Evolutionary conservation across 495 filamentous ascomycete species (phyloP), one percentile per base, ranked within the genome.

Genomic region (Hyaloscypha bicolor): DNA sequence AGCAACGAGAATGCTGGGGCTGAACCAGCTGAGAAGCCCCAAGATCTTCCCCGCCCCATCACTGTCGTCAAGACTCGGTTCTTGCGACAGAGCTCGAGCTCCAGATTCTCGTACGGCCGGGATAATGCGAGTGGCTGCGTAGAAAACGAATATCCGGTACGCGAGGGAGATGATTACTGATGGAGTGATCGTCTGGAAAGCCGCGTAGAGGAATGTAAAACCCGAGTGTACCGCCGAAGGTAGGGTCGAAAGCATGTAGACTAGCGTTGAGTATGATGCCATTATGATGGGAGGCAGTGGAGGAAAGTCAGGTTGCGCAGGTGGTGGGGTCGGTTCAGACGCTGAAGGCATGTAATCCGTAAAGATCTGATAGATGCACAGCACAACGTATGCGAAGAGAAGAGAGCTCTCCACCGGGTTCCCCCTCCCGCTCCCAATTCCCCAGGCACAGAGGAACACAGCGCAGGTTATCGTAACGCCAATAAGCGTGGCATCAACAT

Each of bases 361-460:
- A 79, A 99, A 99, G 73, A 97, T 97, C 77, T 99, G 95, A 77
- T 99, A 99, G 75, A 97, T 90, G 82, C 93, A 97, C 67, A 99
- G 88, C 14, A 96, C 94, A 63, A 97, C 87, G 77, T 99, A 99
- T 73, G 95, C 94, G 75, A 99, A 97, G 39, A 99, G 86, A 25
- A 99, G 83, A 19, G 94, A 97, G 72, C 92, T 96, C 78, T 99
- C 95, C 45, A 99, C 93, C 4, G 94, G 92, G 74, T 97, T 99
- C 59, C 95, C 95, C 71, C 93, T 90, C 9, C 95, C 95, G 71
- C 91, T 95, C 67, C 91, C 91, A 73, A 97, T 99, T 45, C 95
- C 95, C 87, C 92, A 97, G 14, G 91, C 91, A 74, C 93, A 93
- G 35, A 99, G 81, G 74, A 97, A 96, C 56, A 97, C 86, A 30